Evolutionary conservation across 2,329 filamentous ascomycete genomes (phyloP).

Genomic region (Dothiorella sarmentorum): DNA sequence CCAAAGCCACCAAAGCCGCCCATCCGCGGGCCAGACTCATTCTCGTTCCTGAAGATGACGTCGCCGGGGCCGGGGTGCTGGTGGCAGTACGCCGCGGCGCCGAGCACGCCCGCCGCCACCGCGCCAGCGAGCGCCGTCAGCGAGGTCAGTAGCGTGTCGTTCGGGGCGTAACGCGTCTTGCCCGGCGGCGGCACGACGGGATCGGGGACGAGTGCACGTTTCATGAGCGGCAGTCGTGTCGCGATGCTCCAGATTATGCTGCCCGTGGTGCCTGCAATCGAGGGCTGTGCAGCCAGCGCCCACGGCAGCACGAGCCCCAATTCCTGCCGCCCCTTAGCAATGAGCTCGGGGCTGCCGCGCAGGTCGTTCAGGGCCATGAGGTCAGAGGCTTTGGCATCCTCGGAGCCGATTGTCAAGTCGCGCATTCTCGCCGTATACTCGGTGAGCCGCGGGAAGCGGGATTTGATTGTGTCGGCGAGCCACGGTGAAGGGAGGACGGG

Average conservation of each 20-base stretch:
- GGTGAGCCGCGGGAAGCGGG: conserved; percentile 43
- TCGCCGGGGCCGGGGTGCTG: conserved; percentile 4
- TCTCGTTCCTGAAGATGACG: conserved; percentile 10
- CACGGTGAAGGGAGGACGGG: conserved; percentile 60
- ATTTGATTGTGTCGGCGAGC: conserved; percentile 56
- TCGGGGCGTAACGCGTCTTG: background rate
- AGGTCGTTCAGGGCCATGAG: conserved; percentile 14
- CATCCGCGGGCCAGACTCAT: background rate
- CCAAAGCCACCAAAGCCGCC: conserved; percentile 10
- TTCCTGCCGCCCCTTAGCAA: conserved; percentile 14
- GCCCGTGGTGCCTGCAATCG: background rate
- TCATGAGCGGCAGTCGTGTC: background rate
- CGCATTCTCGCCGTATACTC: conserved; percentile 33
- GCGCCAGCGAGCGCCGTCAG: background rate
- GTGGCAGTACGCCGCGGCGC: background rate
- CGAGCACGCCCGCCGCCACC: background rate
- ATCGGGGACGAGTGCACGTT: background rate
- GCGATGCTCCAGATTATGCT: background rate
- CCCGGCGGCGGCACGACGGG: conserved; percentile 6
- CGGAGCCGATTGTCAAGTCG: background rate
- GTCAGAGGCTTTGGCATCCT: background rate
- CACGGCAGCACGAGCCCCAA: conserved; percentile 16
- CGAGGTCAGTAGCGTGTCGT: conserved; percentile 1
- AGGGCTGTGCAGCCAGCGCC: background rate
- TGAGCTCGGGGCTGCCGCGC: conserved; percentile 11